These are phyloP conservation scores for Mortierella sp. DNA, from an alignment of 371 early-diverging fungal genomes.

Conservation along the genomic window DNA sequence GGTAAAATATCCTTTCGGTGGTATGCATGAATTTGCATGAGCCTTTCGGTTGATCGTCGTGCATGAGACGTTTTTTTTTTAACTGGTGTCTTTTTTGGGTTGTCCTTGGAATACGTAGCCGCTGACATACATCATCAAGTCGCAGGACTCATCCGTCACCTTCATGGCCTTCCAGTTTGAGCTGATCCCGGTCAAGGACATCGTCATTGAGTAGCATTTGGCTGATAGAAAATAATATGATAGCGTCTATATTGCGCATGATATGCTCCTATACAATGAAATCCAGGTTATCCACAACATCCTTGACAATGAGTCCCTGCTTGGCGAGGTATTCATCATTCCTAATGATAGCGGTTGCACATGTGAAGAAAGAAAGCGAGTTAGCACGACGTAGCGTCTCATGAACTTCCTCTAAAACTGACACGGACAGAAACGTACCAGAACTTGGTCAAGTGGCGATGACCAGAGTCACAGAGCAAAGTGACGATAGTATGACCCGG, in stretches of 20 bases:
- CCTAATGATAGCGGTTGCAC: slow-evolving; percentile 11
- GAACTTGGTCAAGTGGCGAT: slow-evolving; percentile 88
- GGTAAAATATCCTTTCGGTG: slow-evolving; percentile 24
- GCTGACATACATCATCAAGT: slow-evolving; percentile 68
- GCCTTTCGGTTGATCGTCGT: not conserved
- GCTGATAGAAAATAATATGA: not conserved
- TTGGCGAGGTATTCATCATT: slow-evolving; percentile 47
- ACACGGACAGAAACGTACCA: slow-evolving; percentile 63
- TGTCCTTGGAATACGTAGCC: slow-evolving; percentile 55
- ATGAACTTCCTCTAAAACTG: not conserved
- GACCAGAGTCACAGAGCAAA: slow-evolving; percentile 86
- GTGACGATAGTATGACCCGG: slow-evolving; percentile 90
- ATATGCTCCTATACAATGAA: slow-evolving; percentile 30
- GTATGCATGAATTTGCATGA: not conserved
- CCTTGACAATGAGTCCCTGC: slow-evolving; percentile 52
- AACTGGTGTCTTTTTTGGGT: not conserved
- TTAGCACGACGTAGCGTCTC: not conserved
- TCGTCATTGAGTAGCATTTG: slow-evolving; percentile 18
- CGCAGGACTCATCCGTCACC: slow-evolving; percentile 60
- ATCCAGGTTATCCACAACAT: slow-evolving; percentile 45
- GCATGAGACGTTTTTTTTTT: not conserved
- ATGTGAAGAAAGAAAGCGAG: not conserved
- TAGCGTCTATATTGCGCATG: not conserved
- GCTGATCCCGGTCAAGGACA: slow-evolving; percentile 59
- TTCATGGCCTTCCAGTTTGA: slow-evolving; percentile 75